Conservation (phyloP, 169 alveolate genomes). For the Plasmodium inui region DNA sequence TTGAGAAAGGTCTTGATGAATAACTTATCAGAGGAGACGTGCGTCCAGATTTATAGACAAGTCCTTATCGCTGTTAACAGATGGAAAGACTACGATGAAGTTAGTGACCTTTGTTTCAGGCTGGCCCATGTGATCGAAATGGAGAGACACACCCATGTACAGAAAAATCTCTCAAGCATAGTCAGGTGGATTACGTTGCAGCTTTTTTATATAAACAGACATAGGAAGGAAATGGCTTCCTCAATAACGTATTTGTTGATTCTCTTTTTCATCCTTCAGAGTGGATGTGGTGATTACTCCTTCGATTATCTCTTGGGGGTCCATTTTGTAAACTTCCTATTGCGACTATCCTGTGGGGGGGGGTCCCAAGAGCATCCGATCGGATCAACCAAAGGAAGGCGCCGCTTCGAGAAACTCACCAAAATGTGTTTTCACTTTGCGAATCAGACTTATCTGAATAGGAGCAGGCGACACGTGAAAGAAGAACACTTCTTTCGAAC, state of each 20-base stretch:
- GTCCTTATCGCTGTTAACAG: neutral
- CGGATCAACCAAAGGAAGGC: neutral
- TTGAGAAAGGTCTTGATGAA: neutral
- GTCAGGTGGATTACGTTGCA: slow-evolving; percentile 47
- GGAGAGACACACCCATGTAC: neutral
- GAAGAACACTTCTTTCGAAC: neutral
- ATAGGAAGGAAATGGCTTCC: neutral
- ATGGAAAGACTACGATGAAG: neutral
- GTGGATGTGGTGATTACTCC: neutral
- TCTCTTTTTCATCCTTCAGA: slow-evolving; percentile 36
- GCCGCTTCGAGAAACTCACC: neutral
- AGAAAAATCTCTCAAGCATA: neutral
- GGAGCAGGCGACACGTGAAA: neutral
- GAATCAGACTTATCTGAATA: neutral
- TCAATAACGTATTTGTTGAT: slow-evolving; percentile 24
- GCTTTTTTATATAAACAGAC: slow-evolving; percentile 26
- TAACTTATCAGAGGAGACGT: neutral
- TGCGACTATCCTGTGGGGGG: neutral
- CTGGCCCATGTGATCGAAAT: neutral
- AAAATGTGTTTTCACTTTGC: neutral
- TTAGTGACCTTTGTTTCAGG: neutral
- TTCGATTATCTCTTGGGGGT: slow-evolving; percentile 11
- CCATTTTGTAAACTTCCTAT: slow-evolving; percentile 10
- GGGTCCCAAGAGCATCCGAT: neutral
- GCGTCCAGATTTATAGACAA: neutral